Percentiles rank a stretch among this genome's conserved stretches.
Evolutionary conservation across 768 basidiomycete species (phyloP).

Genomic region (Termitomyces sp.): DNA sequence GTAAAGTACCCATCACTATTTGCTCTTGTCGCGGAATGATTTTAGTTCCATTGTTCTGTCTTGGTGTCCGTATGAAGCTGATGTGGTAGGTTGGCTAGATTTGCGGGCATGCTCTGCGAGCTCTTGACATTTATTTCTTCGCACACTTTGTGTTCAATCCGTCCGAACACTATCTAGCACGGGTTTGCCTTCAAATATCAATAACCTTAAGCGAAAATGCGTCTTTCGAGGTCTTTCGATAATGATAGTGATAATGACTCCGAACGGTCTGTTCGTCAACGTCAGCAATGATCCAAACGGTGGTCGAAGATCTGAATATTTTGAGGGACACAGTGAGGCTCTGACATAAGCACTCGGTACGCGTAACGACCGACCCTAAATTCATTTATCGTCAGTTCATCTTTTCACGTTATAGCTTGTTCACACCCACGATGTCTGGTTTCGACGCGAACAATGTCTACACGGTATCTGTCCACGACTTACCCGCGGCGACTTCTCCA

Average conservation of each 20-base stretch:
- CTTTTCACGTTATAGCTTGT: constrained; percentile 3
- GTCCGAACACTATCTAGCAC: too few species aligned
- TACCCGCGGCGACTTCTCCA: constrained; percentile 48
- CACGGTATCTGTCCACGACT: constrained; percentile 75
- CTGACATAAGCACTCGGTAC: constrained; percentile 22
- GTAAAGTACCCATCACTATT: constrained; percentile 9
- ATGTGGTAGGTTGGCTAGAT: too few species aligned
- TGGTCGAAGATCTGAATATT: too few species aligned
- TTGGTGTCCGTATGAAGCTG: background rate
- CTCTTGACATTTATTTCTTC: background rate
- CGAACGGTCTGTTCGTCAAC: background rate
- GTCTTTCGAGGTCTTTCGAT: background rate
- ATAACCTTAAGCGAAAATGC: too few species aligned
- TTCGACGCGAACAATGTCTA: constrained; percentile 83
- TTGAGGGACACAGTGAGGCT: background rate
- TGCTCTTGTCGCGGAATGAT: background rate
- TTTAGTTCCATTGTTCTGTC: background rate
- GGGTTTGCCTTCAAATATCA: too few species aligned
- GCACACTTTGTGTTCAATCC: background rate
- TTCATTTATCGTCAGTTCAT: constrained; percentile 12
- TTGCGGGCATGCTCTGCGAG: too few species aligned
- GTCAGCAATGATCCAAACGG: too few species aligned
- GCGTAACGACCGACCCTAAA: constrained; percentile 26
- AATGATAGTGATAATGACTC: background rate
- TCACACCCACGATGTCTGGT: constrained; percentile 63